A percentile compares a stretch with the other conserved stretches of the same genome.
Evolutionary conservation across 306 rosid genomes (phyloP).

Genomic region (Vachellia collinsii): DNA sequence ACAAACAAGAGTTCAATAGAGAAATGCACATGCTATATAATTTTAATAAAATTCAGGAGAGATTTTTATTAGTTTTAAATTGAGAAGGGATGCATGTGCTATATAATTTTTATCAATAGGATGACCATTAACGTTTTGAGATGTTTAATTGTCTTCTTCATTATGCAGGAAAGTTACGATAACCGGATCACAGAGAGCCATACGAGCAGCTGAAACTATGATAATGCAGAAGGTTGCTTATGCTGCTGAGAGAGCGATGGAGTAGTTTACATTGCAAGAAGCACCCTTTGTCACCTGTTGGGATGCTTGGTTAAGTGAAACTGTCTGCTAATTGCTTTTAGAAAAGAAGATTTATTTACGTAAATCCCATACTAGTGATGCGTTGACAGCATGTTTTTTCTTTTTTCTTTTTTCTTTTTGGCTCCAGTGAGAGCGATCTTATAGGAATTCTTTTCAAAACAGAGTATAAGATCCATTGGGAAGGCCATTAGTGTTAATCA

Average conservation of each 20-base stretch:
- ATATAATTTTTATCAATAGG: too few relatives aligned
- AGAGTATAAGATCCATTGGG: constrained; percentile 40
- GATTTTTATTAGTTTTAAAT: too few relatives aligned
- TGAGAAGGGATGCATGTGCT: not conserved
- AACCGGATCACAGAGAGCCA: constrained; percentile 89
- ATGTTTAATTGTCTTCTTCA: constrained; percentile 24
- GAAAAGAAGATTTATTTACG: constrained; percentile 46
- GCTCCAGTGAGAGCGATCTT: constrained; percentile 44
- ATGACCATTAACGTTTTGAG: not conserved
- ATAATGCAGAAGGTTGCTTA: constrained; percentile 91
- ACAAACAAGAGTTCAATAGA: too few relatives aligned
- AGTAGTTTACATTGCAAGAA: constrained; percentile 42
- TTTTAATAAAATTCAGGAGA: too few relatives aligned
- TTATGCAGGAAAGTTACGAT: constrained; percentile 91
- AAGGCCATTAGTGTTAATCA: constrained; percentile 52
- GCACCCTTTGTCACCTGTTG: constrained; percentile 18
- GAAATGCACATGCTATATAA: too few relatives aligned
- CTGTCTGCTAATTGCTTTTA: constrained; percentile 43
- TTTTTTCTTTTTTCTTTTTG: too few relatives aligned
- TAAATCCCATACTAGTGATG: constrained; percentile 41
- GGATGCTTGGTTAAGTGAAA: constrained; percentile 44
- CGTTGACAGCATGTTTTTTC: constrained; percentile 32
- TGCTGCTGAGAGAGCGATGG: constrained; percentile 82
- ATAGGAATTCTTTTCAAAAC: constrained; percentile 36
- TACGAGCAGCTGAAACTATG: constrained; percentile 85